Base-by-base conservation (phyloP, 441 rosid species). In the Capsella rubella region DNA sequence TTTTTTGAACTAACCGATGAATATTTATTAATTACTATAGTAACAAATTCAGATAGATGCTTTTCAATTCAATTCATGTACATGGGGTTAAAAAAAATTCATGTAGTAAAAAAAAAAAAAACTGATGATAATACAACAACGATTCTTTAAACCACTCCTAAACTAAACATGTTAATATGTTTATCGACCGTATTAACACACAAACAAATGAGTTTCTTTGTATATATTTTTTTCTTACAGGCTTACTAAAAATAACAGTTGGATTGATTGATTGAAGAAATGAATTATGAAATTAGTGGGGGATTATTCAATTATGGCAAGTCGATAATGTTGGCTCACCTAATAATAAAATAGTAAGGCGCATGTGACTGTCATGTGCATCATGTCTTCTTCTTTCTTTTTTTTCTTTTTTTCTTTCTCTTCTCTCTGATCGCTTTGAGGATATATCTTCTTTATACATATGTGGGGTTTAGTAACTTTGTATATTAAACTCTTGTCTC, bases 321-420 rank as follows among this genome's bases (percentile, higher is more conserved):
- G 27, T 60, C 69, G 69, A 78, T 78, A 60, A 78, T 72, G 61
- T 67, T 78, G 59, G 60, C n/a, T 54, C 81, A 78, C 77, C 78
- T 72, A 72, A 42, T 27, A 32, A 40, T 11, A 34, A 8, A 77
- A 64, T 71, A 65, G 59, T 58, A 59, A 15, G 59, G 53, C 65
- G 81, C 77, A 77, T 77, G 80, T 72, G 78, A 61, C 67, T 53
- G 74, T 72, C 78, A 60, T 78, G 74, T 78, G 77, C 81, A 45
- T 46, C 40, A 10, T 61, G 65, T 72, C 42, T 60, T 60, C 31
- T 40, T 58, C n/a, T 18, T 32, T 6, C 8, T 15, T 8, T 8
- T 18, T 14, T 21, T 15, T 8, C 5, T 18, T 14, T 21, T 40
- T 58, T 21, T 18, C 32, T 4, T 12, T 15, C 8, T 8, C 18